phyloP scores from a whole-genome alignment of 208 protist genomes.

The Acanthamoeba lenticulata region DNA sequence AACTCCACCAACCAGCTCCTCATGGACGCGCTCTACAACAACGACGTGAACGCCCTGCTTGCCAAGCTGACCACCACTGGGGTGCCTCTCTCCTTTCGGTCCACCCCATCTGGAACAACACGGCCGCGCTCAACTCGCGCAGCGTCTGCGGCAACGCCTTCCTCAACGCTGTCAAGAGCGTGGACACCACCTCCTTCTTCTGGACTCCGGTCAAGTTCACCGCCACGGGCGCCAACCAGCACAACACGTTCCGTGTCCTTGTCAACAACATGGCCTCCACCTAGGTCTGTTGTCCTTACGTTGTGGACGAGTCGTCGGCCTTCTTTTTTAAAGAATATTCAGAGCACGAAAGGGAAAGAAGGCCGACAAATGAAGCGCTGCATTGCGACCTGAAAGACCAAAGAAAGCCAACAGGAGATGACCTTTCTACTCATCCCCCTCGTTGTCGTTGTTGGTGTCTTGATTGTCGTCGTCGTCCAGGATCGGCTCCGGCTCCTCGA shows the following conservation, averaged over 20 bases:
- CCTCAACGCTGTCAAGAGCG: not conserved
- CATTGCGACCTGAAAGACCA: too few species aligned
- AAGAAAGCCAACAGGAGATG: too few species aligned
- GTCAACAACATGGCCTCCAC: not conserved
- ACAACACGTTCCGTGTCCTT: not conserved
- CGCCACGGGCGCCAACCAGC: not conserved
- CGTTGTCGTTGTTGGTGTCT: too few species aligned
- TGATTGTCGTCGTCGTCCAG: not conserved
- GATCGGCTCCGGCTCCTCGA: not conserved
- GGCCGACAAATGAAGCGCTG: too few species aligned
- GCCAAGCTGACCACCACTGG: not conserved
- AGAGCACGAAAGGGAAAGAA: too few species aligned
- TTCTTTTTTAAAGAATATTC: too few species aligned
- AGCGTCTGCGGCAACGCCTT: not conserved
- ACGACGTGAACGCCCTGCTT: not conserved
- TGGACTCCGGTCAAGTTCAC: not conserved
- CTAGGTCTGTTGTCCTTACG: too few species aligned
- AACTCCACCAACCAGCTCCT: not conserved
- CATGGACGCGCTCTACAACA: not conserved
- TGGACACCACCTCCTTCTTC: not conserved
- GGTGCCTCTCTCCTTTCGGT: not conserved
- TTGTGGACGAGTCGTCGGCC: too few species aligned
- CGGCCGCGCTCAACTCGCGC: not conserved
- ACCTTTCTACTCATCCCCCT: not conserved
- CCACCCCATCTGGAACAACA: not conserved